phyloP scores from a whole-genome alignment of 2,329 filamentous ascomycete genomes.

The Phialophora chinensis region DNA sequence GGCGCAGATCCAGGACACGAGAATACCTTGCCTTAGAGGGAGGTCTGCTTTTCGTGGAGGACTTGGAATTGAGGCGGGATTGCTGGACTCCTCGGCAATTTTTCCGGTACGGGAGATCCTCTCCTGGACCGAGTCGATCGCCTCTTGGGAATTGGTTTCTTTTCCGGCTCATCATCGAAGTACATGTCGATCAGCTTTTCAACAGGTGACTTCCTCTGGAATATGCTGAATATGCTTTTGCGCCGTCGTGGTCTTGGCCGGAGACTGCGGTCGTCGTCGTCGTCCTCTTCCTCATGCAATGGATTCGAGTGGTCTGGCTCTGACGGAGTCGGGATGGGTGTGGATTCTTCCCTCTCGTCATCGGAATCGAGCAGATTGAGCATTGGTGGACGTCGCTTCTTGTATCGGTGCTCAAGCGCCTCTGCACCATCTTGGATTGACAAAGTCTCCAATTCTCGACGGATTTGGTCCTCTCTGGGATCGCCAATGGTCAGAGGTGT shows the following conservation, averaged over 20 bases:
- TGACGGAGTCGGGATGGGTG: neutral
- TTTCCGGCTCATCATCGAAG: slow-evolving; percentile 32
- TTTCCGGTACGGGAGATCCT: slow-evolving; percentile 13
- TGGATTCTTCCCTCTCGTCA: slow-evolving; percentile 13
- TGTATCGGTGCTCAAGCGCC: slow-evolving; percentile 25
- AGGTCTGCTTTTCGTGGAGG: slow-evolving; percentile 9
- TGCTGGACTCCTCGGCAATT: slow-evolving; percentile 17
- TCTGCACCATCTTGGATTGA: slow-evolving; percentile 31
- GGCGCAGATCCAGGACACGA: neutral
- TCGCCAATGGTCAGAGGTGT: slow-evolving; percentile 26
- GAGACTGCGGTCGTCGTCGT: neutral
- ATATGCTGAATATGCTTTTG: slow-evolving; percentile 34
- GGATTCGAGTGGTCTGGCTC: neutral
- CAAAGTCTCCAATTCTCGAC: slow-evolving; percentile 34
- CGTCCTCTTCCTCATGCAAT: neutral
- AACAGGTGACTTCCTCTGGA: slow-evolving; percentile 32
- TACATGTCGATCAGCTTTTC: slow-evolving; percentile 38
- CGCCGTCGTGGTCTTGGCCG: slow-evolving; percentile 20
- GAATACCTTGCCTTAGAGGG: neutral
- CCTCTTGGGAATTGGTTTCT: slow-evolving; percentile 12
- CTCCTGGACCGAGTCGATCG: slow-evolving; percentile 20
- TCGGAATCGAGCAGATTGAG: slow-evolving; percentile 23
- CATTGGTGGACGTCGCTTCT: slow-evolving; percentile 20
- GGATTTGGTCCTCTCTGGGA: slow-evolving; percentile 34
- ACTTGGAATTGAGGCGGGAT: slow-evolving; percentile 17